These are phyloP conservation scores for Solanum virginianum DNA, from an alignment of 257 asterid genomes.

Conservation along the genomic window DNA sequence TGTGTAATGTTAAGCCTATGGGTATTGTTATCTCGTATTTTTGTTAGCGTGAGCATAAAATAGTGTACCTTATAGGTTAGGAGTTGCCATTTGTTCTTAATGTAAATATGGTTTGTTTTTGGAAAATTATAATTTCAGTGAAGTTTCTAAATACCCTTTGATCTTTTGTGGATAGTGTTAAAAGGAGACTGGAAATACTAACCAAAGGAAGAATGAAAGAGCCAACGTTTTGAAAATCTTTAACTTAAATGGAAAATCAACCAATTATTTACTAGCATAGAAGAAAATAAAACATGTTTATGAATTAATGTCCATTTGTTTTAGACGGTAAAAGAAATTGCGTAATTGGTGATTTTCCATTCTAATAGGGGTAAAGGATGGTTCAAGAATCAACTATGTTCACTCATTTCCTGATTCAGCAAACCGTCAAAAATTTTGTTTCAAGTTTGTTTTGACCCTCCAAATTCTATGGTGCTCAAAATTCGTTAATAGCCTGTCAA, in stretches of 20 bases:
- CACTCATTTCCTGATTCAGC: background rate
- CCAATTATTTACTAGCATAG: background rate
- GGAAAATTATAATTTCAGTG: background rate
- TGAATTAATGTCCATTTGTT: background rate
- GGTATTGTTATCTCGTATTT: background rate
- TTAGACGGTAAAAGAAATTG: background rate
- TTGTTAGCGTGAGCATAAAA: background rate
- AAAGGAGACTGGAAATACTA: too few relatives aligned
- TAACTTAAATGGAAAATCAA: background rate
- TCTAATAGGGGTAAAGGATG: background rate
- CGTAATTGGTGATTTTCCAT: slow-evolving; percentile 1
- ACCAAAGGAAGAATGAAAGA: too few relatives aligned
- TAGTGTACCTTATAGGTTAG: background rate
- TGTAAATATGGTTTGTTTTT: background rate
- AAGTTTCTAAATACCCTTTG: background rate
- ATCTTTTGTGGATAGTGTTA: background rate
- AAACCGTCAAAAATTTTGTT: background rate
- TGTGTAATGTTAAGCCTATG: background rate
- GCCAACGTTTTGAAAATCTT: background rate
- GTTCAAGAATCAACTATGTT: background rate
- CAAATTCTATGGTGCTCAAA: slow-evolving; percentile 18
- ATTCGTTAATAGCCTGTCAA: background rate
- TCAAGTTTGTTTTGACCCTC: slow-evolving; percentile 2
- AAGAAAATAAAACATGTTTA: background rate
- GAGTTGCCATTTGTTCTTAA: background rate